Percentiles rank a stretch among this genome's conserved stretches.
Evolutionary conservation across 139 green algal genomes (phyloP).

Genomic region (Pedinophyceae sp.): DNA sequence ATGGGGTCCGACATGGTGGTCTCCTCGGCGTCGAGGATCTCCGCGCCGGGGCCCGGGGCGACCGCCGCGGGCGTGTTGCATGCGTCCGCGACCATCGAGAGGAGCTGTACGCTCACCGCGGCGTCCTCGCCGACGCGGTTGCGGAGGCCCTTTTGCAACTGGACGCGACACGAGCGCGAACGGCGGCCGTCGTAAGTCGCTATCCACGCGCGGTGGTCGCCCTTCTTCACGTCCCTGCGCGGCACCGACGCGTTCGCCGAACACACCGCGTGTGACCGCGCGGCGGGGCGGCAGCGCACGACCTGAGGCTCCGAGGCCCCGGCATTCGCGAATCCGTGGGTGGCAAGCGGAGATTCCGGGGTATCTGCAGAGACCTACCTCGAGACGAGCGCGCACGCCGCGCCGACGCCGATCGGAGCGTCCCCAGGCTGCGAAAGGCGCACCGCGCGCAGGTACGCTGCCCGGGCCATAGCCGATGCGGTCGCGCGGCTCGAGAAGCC

Average conservation of each 20-base stretch:
- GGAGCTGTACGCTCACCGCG: not conserved
- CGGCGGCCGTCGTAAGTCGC: not conserved
- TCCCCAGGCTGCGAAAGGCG: conserved; percentile 28
- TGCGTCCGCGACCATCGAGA: not conserved
- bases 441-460: conserved; percentile 44
- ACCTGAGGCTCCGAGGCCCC: too few species aligned
- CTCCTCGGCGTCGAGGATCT: not conserved
- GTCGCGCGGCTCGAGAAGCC: conserved; percentile 31
- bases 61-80: not conserved
- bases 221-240: too few species aligned
- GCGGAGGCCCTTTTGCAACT: not conserved
- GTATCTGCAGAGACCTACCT: too few species aligned
- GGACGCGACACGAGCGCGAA: not conserved
- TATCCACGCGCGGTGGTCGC: not conserved
- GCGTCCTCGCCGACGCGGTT: not conserved
- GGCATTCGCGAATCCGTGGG: too few species aligned
- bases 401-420: conserved; percentile 35
- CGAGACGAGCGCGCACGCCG: conserved; percentile 41
- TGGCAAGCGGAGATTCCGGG: too few species aligned
- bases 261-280: too few species aligned
- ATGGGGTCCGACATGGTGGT: conserved; percentile 13
- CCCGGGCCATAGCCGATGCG: conserved; percentile 32
- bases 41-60: too few species aligned
- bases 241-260: too few species aligned
- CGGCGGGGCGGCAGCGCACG: too few species aligned